These are phyloP conservation scores for Phragmites australis DNA, from an alignment of 176 grass and related monocot species.

Conservation along the genomic window DNA sequence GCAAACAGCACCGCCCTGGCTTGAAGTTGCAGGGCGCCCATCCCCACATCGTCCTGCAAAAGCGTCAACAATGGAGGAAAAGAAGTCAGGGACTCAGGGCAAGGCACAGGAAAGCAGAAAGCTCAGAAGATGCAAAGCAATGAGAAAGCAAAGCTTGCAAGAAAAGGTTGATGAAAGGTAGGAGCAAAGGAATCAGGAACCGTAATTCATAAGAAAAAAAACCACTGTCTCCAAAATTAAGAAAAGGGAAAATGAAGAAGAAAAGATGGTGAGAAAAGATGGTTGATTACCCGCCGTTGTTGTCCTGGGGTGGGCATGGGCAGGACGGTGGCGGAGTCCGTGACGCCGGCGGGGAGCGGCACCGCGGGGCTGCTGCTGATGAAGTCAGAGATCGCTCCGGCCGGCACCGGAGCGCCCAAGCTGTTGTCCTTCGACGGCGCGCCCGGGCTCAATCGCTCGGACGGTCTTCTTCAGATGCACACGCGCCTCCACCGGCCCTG, in stretches of 20 bases:
- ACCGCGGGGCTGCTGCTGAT: constrained; percentile 88
- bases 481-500: no score
- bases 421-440: not conserved
- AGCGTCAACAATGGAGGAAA: constrained; percentile 19
- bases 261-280: not conserved
- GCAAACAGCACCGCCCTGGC: constrained; percentile 9
- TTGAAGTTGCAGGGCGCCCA: constrained; percentile 25
- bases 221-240: not conserved
- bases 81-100: constrained; percentile 24
- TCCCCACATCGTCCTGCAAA: constrained; percentile 50
- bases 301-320: constrained; percentile 58
- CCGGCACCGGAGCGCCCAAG: constrained; percentile 32
- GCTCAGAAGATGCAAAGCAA: no score
- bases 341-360: constrained; percentile 71
- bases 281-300: constrained; percentile 40
- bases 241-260: not conserved
- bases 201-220: not conserved
- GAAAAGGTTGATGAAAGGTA: no score
- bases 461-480: no score
- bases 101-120: constrained; percentile 10
- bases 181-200: not conserved
- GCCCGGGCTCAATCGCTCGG: constrained; percentile 39
- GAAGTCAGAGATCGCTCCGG: constrained; percentile 51
- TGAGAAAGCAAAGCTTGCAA: no score
- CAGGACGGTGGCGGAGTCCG: constrained; percentile 75